phyloP scores from a whole-genome alignment of 2,329 filamentous ascomycete genomes.

The Myrmaecium sp. region DNA sequence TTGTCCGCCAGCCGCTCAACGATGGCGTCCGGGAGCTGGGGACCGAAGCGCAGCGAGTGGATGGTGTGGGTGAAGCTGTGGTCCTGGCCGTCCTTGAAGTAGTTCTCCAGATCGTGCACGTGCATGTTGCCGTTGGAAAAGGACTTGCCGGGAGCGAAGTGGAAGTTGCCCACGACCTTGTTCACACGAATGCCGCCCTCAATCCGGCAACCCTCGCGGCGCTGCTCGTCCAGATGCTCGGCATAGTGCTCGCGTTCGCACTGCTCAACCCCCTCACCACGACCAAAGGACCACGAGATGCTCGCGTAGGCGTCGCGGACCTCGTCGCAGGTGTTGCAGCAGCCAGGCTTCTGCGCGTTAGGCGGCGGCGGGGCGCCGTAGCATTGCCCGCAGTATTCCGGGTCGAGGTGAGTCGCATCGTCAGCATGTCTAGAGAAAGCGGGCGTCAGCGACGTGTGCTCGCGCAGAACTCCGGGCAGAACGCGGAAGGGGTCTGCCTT shows the following conservation, averaged over 20 bases:
- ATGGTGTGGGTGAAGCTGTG: slow-evolving; percentile 85
- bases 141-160: slow-evolving; percentile 86
- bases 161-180: slow-evolving; percentile 98
- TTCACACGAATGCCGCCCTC: slow-evolving; percentile 88
- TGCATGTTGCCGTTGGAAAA: slow-evolving; percentile 97
- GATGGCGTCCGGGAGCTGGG: slow-evolving; percentile 64
- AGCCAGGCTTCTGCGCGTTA: slow-evolving; percentile 62
- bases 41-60: slow-evolving; percentile 82
- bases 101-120: slow-evolving; percentile 93
- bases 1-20: slow-evolving; percentile 27
- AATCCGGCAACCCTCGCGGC: slow-evolving; percentile 83
- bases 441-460: background rate
- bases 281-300: slow-evolving; percentile 83
- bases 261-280: slow-evolving; percentile 84
- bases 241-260: slow-evolving; percentile 89
- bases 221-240: slow-evolving; percentile 73
- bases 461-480: background rate
- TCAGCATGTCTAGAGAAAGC: slow-evolving; percentile 38
- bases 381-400: slow-evolving; percentile 83
- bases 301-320: slow-evolving; percentile 86
- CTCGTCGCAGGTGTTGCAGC: slow-evolving; percentile 94
- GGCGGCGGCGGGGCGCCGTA: slow-evolving; percentile 66
- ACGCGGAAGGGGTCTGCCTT: slow-evolving; percentile 5
- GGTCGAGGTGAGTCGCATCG: slow-evolving; percentile 64
- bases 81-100: slow-evolving; percentile 55